Conservation (phyloP, 441 rosid genomes). For the Kokia cookei region DNA sequence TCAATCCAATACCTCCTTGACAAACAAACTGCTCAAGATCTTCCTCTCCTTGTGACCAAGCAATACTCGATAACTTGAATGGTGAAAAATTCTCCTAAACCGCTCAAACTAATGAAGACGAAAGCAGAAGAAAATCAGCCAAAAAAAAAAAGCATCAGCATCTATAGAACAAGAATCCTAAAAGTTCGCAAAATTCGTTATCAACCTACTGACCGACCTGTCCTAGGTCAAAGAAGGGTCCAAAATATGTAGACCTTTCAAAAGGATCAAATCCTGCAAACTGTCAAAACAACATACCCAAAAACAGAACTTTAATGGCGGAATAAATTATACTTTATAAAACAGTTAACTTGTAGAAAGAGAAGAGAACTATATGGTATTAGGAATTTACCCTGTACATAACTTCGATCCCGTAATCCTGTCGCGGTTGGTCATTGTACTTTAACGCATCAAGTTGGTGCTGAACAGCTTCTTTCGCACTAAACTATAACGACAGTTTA, state of each 20-base stretch:
- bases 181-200: neutral
- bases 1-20: conserved; percentile 55
- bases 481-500: conserved; percentile 49
- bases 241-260: conserved; percentile 85
- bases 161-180: neutral
- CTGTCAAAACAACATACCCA: conserved; percentile 27
- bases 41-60: conserved; percentile 82
- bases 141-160: neutral
- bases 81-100: conserved; percentile 89
- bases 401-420: conserved; percentile 86
- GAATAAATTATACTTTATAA: neutral
- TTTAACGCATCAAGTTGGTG: conserved; percentile 87
- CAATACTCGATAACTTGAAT: conserved; percentile 77
- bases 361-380: neutral
- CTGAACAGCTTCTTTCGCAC: conserved; percentile 80
- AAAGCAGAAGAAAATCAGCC: neutral
- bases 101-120: conserved; percentile 59
- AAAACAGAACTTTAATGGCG: neutral
- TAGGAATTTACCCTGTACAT: conserved; percentile 66
- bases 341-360: neutral
- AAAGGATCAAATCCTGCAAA: conserved; percentile 97
- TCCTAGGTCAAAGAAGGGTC: conserved; percentile 88
- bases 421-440: conserved; percentile 82
- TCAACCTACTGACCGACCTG: conserved; percentile 48
- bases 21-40: conserved; percentile 74